Base-by-base conservation (phyloP, 2,329 filamentous ascomycete species). In the Trichoderma koningii region DNA sequence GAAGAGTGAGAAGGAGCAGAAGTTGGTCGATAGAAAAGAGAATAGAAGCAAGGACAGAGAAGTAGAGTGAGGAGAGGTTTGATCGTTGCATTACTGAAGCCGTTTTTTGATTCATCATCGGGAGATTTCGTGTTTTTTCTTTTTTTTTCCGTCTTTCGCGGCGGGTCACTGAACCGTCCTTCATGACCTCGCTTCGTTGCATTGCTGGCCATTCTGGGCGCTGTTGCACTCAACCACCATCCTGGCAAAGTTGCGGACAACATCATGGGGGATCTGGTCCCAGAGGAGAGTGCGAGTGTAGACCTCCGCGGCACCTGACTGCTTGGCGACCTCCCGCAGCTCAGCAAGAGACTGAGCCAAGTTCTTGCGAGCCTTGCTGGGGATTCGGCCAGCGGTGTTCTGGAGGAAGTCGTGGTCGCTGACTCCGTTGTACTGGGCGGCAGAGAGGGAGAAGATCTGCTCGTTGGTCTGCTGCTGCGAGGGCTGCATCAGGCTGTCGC, bases 211-310 rank as follows among this genome's bases (percentile, higher is more conserved):
- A 69, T 76, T 74, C 72, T 79, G 76, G 65, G 77, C 75, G 70
- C 78, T 80, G 77, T 83, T 89, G 78, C 85, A 89, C 73, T 95
- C 90, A 69, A 90, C 87, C 71, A 97, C 90, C 85, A 96, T 93
- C 78, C 92, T 91, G 72, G 91, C 91, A 81, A 98, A 98, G 76
- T 94, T 92, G 71, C 89, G 87, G 62, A 99, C 92, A 55, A 98
- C 93, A 69, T 98, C 93, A 71, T 87, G 85, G 15, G 95, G 93
- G 71, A 98, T 93, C 77, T 93, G 91, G 73, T 97, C 93, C 92
- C 92, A 97, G 65, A 98, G 87, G 67, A 98, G 84, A 68, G 92
- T 96, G 65, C 94, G 87, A 41, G 93, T 96, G 80, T 97, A 97
- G 48, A 97, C 91, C 72, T 97, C 93, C 65, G 93, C 91, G 55